Percentiles rank a stretch among this genome's conserved stretches.
These are phyloP conservation scores for Floccularia luteovirens DNA, from an alignment of 768 basidiomycete genomes.

Conservation along the genomic window DNA sequence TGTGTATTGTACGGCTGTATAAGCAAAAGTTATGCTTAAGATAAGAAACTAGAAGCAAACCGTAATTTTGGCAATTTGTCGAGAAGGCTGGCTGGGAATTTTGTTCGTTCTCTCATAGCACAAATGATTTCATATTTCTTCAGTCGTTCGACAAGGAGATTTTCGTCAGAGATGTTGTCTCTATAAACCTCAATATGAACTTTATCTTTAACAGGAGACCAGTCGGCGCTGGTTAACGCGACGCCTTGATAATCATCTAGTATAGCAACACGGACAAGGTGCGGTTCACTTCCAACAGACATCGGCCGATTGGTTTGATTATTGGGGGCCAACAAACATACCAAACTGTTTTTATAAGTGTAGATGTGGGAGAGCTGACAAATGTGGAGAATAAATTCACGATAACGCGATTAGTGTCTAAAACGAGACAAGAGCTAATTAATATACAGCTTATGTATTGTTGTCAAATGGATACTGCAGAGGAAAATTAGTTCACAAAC, in stretches of 20 bases:
- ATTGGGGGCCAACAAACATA: conserved; percentile 3
- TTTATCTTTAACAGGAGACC: conserved; percentile 34
- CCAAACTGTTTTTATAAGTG: conserved; percentile 2
- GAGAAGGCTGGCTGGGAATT: conserved; percentile 39
- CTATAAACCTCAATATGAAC: conserved; percentile 36
- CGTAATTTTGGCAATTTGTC: conserved; percentile 51
- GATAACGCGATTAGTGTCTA: conserved; percentile 1
- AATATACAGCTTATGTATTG: conserved; percentile 35
- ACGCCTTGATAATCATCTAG: conserved; percentile 57
- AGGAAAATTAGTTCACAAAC: conserved; percentile 10
- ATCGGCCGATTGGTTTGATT: conserved; percentile 9
- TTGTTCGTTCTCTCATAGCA: conserved; percentile 63
- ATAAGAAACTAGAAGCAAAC: no score
- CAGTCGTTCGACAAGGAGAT: conserved; percentile 39
- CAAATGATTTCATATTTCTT: conserved; percentile 48
- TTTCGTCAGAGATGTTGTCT: conserved; percentile 46
- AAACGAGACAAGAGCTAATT: neutral
- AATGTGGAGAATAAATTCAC: conserved; percentile 4
- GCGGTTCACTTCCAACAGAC: conserved; percentile 5
- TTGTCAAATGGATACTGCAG: conserved; percentile 70
- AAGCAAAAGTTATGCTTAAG: no score
- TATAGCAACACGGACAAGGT: conserved; percentile 35
- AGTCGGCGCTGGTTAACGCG: conserved; percentile 45
- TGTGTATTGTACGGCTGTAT: conserved; percentile 10
- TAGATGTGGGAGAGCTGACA: conserved; percentile 9